A percentile compares a stretch with the other conserved stretches of the same genome.
Conservation (phyloP, 805 yeast genomes). For the Candida awuae region DNA sequence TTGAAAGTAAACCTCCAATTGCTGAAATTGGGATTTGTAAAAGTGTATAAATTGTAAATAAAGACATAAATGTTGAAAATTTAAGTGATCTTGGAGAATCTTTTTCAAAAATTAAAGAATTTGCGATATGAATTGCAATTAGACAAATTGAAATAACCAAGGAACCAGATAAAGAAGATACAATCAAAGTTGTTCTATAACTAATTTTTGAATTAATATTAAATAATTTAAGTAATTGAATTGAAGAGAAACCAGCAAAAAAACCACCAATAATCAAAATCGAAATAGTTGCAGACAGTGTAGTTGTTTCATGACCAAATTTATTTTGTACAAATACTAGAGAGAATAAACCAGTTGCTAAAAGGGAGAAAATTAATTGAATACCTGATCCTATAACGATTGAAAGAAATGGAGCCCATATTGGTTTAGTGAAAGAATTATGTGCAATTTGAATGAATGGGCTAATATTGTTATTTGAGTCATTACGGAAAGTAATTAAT, state of each 20-base stretch:
- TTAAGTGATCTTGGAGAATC: slow-evolving; percentile 73
- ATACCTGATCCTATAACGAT: slow-evolving; percentile 65
- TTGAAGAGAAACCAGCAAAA: slow-evolving; percentile 66
- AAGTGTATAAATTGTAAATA: slow-evolving; percentile 51
- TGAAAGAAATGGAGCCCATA: slow-evolving; percentile 39
- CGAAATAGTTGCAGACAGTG: slow-evolving; percentile 50
- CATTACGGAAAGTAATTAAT: slow-evolving; percentile 45
- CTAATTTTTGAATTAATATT: slow-evolving; percentile 30
- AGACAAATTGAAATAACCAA: slow-evolving; percentile 41
- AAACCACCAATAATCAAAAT: slow-evolving; percentile 64
- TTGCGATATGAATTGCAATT: slow-evolving; percentile 45
- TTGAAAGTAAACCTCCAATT: slow-evolving; percentile 54
- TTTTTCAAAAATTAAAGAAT: slow-evolving; percentile 66
- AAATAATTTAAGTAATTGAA: slow-evolving; percentile 52
- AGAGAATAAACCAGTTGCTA: slow-evolving; percentile 52
- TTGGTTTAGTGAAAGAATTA: slow-evolving; percentile 39
- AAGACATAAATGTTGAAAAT: slow-evolving; percentile 58
- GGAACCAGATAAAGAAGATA: slow-evolving; percentile 42
- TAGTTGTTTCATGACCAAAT: slow-evolving; percentile 56
- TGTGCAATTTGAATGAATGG: slow-evolving; percentile 10
- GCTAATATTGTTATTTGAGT: slow-evolving; percentile 25
- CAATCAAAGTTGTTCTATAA: slow-evolving; percentile 24
- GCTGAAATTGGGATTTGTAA: slow-evolving; percentile 70
- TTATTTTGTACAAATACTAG: slow-evolving; percentile 28
- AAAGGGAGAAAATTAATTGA: slow-evolving; percentile 57